Evolutionary conservation across 2,329 filamentous ascomycete genomes (phyloP).

Genomic region (Davidsoniella virescens): DNA sequence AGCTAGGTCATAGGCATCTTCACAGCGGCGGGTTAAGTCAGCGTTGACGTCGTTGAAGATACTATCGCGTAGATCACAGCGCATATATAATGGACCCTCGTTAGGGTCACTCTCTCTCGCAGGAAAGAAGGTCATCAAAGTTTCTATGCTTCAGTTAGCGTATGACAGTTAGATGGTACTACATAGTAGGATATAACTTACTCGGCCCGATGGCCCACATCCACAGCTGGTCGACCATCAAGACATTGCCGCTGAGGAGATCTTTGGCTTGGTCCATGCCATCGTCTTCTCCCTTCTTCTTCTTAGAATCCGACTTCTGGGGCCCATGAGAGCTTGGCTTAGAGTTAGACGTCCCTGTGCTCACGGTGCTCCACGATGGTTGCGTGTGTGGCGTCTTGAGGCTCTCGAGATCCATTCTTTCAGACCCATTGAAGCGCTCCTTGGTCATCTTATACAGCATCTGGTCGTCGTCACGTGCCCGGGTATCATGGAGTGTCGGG

Average conservation of each 20-base stretch:
- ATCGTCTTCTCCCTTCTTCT: constrained; percentile 1
- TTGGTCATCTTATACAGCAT: constrained; percentile 52
- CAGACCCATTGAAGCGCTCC: constrained; percentile 19
- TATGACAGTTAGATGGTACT: neutral
- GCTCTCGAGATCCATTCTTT: constrained; percentile 1
- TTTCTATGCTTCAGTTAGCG: constrained; percentile 22
- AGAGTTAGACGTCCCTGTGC: neutral
- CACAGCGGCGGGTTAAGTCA: constrained; percentile 44
- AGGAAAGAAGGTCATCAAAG: constrained; percentile 37
- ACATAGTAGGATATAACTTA: constrained; percentile 19
- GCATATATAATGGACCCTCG: constrained; percentile 39
- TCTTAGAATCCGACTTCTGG: neutral
- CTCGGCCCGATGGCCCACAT: constrained; percentile 39
- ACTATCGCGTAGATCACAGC: constrained; percentile 45
- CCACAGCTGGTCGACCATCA: constrained; percentile 56
- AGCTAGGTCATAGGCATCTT: constrained; percentile 45
- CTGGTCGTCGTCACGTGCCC: constrained; percentile 46
- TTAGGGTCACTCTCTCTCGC: constrained; percentile 36
- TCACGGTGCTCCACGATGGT: neutral
- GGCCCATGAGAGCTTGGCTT: neutral
- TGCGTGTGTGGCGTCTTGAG: constrained; percentile 1
- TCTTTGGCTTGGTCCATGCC: constrained; percentile 20
- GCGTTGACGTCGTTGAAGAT: constrained; percentile 52
- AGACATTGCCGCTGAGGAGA: constrained; percentile 36
- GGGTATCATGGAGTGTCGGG: constrained; percentile 42